A percentile compares a stretch with the other conserved stretches of the same genome.
These are phyloP conservation scores for Amesomyces nigricolor DNA, from an alignment of 2,329 filamentous ascomycete species.

Conservation along the genomic window DNA sequence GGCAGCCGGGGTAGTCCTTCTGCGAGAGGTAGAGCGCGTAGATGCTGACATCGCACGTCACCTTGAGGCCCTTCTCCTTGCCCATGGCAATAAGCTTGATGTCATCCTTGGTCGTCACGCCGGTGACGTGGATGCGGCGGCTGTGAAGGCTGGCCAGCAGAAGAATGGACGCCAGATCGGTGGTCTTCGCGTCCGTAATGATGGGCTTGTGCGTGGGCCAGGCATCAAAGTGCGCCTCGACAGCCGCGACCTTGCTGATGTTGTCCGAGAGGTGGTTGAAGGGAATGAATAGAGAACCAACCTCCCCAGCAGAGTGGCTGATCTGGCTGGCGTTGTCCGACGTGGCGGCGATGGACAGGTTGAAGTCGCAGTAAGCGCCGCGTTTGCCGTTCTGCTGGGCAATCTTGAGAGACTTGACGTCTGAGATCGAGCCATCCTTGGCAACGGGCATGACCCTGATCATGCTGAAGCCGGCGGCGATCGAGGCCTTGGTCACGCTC, in stretches of 20 bases:
- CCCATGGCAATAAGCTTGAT: constrained; percentile 70
- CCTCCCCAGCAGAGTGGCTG: constrained; percentile 63
- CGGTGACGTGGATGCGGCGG: constrained; percentile 73
- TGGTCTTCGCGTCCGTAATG: constrained; percentile 74
- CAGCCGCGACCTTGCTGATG: constrained; percentile 75
- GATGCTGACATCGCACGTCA: constrained; percentile 77
- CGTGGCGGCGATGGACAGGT: constrained; percentile 71
- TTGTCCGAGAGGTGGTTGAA: constrained; percentile 79
- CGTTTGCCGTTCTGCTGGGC: constrained; percentile 66
- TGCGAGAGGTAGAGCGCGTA: constrained; percentile 72
- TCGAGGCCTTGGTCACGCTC: constrained; percentile 64
- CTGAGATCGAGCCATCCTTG: constrained; percentile 65
- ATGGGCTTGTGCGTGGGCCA: constrained; percentile 77
- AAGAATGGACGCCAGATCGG: constrained; percentile 73
- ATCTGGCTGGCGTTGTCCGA: constrained; percentile 70
- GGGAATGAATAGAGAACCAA: constrained; percentile 75
- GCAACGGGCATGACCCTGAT: constrained; percentile 73
- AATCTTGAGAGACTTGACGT: constrained; percentile 63
- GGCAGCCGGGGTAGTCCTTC: constrained; percentile 62
- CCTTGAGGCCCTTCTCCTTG: constrained; percentile 75
- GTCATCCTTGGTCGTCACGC: constrained; percentile 74
- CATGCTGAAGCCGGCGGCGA: constrained; percentile 74
- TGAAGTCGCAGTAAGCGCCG: constrained; percentile 69
- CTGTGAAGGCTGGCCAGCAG: constrained; percentile 72
- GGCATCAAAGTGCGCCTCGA: constrained; percentile 70